Evolutionary conservation across 116 monocot genomes (phyloP).

Genomic region (Thalassia testudinum): DNA sequence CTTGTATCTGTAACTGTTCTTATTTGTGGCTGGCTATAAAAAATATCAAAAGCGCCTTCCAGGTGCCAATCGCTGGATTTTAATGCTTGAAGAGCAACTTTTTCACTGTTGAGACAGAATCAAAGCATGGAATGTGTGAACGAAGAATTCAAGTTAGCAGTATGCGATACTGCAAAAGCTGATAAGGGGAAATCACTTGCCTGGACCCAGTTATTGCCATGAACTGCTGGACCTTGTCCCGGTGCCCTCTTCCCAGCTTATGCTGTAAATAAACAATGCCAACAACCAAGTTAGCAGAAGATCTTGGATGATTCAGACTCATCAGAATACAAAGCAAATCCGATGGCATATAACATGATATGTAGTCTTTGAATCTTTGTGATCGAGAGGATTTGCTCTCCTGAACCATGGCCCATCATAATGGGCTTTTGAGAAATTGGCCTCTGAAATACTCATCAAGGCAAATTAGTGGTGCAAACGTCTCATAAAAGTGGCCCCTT

Average conservation of each 20-base stretch:
- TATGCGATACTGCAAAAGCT: background rate
- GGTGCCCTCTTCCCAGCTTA: slow-evolving; percentile 78
- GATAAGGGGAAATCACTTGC: slow-evolving; percentile 23
- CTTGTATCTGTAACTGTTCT: slow-evolving; percentile 55
- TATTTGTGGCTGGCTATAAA: slow-evolving; percentile 86
- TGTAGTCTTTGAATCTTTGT: too few relatives aligned
- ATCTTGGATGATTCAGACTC: too few relatives aligned
- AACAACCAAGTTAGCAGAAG: too few relatives aligned
- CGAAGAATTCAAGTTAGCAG: background rate
- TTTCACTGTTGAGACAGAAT: slow-evolving; percentile 45
- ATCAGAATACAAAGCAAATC: too few relatives aligned
- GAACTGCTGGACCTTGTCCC: slow-evolving; percentile 94
- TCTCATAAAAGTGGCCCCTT: too few relatives aligned
- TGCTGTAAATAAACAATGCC: slow-evolving; percentile 23
- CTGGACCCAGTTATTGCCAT: slow-evolving; percentile 85
- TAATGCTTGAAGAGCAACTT: slow-evolving; percentile 72
- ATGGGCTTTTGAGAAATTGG: too few relatives aligned
- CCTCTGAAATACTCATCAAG: too few relatives aligned
- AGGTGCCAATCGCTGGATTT: slow-evolving; percentile 97
- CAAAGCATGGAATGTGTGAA: background rate
- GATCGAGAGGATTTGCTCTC: too few relatives aligned
- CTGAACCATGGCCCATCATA: too few relatives aligned
- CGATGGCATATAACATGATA: too few relatives aligned
- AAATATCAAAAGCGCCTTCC: slow-evolving; percentile 93
- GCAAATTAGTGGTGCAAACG: too few relatives aligned